phyloP scores from a whole-genome alignment of 257 asterid genomes.

The Ophiorrhiza pumila region DNA sequence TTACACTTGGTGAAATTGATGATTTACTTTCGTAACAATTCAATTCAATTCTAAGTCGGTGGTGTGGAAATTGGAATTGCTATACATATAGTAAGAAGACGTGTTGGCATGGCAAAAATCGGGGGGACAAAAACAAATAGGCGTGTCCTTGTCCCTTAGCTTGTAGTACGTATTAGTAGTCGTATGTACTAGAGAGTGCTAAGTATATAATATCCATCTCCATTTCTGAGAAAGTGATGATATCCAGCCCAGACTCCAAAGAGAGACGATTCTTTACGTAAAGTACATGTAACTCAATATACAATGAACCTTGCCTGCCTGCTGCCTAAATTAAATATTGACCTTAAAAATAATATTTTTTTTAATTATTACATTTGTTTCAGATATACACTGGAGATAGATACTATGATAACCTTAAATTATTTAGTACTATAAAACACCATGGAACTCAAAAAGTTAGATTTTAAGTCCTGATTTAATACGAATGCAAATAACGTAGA shows the following conservation, averaged over 20 bases:
- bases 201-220: neutral
- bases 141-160: slow-evolving; percentile 5
- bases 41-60: too few species aligned
- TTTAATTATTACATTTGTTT: too few species aligned
- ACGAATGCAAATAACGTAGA: too few species aligned
- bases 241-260: slow-evolving; percentile 1
- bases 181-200: too few species aligned
- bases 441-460: too few species aligned
- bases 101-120: slow-evolving; percentile 12
- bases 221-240: slow-evolving; percentile 25
- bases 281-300: slow-evolving; percentile 38
- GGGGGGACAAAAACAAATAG: neutral
- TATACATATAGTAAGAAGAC: neutral
- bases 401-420: too few species aligned
- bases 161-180: neutral
- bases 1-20: neutral
- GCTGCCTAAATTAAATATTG: neutral
- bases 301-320: slow-evolving; percentile 59
- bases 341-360: too few species aligned
- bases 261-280: slow-evolving; percentile 51
- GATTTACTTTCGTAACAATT: too few species aligned
- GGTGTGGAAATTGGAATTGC: too few species aligned
- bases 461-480: too few species aligned
- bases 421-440: too few species aligned
- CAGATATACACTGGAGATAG: too few species aligned